Evolutionary conservation across 148 eudicot species (phyloP).

Genomic region (Rhododendron williamsianum): DNA sequence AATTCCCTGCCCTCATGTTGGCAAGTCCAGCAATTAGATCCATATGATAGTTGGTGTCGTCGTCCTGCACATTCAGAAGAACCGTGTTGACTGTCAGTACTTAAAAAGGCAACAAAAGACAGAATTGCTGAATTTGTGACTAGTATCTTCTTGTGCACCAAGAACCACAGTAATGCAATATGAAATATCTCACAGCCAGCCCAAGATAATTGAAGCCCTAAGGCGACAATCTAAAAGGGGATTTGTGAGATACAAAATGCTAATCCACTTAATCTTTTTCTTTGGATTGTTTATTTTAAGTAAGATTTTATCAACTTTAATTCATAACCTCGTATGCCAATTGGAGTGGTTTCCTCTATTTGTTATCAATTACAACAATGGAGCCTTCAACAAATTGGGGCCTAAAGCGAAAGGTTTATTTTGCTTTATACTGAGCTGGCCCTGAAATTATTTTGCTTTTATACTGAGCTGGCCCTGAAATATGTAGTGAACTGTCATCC

Average conservation of each 20-base stretch:
- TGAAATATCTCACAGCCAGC: background rate
- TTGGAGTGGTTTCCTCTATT: background rate
- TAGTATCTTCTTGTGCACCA: background rate
- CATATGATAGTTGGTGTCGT: slow-evolving; percentile 90
- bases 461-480: background rate
- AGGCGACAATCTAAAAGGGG: background rate
- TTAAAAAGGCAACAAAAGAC: background rate
- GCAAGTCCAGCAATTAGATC: slow-evolving; percentile 79
- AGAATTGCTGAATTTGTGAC: background rate
- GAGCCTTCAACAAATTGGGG: background rate
- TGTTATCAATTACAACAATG: background rate
- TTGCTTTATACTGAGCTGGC: background rate
- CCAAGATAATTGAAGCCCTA: background rate
- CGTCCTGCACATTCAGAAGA: slow-evolving; percentile 47
- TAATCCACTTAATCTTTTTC: background rate
- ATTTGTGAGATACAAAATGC: background rate
- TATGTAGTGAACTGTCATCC: background rate
- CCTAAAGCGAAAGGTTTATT: background rate
- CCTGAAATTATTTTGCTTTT: background rate
- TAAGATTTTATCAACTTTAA: background rate
- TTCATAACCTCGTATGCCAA: background rate
- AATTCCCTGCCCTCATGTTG: slow-evolving; percentile 91
- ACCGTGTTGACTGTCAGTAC: background rate
- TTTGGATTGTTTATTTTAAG: background rate
- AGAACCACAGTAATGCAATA: background rate